Evolutionary conservation across 257 asterid genomes (phyloP).

Genomic region (Lycium barbarum): DNA sequence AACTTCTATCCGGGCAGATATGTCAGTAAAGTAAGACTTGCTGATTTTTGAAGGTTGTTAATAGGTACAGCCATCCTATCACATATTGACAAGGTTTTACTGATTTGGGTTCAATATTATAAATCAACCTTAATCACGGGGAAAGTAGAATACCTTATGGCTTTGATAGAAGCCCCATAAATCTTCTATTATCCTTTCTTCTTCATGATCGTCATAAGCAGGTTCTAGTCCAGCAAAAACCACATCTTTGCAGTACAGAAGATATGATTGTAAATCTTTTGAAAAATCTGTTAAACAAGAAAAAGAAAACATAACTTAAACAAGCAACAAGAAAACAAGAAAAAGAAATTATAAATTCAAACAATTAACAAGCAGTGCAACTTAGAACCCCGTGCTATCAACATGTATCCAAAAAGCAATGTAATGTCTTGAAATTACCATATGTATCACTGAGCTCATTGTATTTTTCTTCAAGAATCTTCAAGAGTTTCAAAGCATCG

Average conservation of each 20-base stretch:
- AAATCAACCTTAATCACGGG: not conserved
- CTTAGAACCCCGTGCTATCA: not conserved
- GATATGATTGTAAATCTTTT: slow-evolving; percentile 61
- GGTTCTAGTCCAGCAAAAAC: slow-evolving; percentile 67
- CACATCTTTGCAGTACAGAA: slow-evolving; percentile 68
- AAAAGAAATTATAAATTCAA: slow-evolving; percentile 25
- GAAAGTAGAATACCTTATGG: slow-evolving; percentile 52
- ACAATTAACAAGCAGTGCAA: not conserved
- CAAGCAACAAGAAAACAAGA: slow-evolving; percentile 28
- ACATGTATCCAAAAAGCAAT: not conserved
- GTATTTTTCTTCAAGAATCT: slow-evolving; percentile 59
- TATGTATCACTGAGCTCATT: slow-evolving; percentile 50
- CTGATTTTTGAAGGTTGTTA: not conserved
- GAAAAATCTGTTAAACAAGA: slow-evolving; percentile 57
- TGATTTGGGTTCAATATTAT: not conserved
- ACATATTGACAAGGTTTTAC: not conserved
- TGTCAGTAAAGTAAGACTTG: not conserved
- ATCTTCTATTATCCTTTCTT: slow-evolving; percentile 52
- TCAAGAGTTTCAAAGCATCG: slow-evolving; percentile 56
- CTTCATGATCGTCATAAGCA: slow-evolving; percentile 56
- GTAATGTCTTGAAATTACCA: slow-evolving; percentile 51
- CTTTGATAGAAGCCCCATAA: slow-evolving; percentile 63
- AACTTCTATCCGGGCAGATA: not conserved
- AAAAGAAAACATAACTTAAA: slow-evolving; percentile 19
- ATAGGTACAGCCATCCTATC: not conserved